Evolutionary conservation across 2,329 filamentous ascomycete species (phyloP), one percentile per base, ranked within the genome.

Genomic region (Taxawa tesnikishii): DNA sequence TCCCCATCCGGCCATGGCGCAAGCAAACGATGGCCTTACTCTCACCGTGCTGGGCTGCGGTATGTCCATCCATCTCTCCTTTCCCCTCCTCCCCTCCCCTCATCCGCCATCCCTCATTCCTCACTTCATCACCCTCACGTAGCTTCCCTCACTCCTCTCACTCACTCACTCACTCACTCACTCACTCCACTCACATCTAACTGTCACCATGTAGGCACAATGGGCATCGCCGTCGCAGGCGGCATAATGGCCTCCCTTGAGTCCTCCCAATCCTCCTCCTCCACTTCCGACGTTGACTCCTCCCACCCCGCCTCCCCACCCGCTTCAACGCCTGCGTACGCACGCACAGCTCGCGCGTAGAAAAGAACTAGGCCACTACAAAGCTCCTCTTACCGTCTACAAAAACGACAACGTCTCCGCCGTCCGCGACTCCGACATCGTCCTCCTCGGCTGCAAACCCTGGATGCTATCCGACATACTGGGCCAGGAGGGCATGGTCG

Each of bases 251-350:
- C 73, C 38, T 82, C 80, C 8, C 68, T 90, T 27, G 46, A 67
- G 56, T 43, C 59, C 62, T 53, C 58, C 29, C 19, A 23, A 23
- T 43, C 52, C 38, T 47, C 38, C 12, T 48, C 47, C 29, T 33
- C 32, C n/a, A 26, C 21, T 24, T 28, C 31, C 14, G 23, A 26
- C 4, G 30, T 38, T 4, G 37, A 40, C 12, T 31, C 7, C 33
- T 68, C 6, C 73, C 75, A 10, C 44, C 61, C 6, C 65, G 68
- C 33, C 68, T 83, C 21, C 83, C 84, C 6, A 72, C 72, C 8
- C 73, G 68, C 46, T 92, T 92, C 67, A 76, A 88, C 47, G 83
- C 83, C 40, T 88, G 82, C 55, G 81, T 92, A 34, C 72, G 76
- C 34, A 73, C 77, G 34, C 62, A 68, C n/a, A 69, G 76, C 44